Conservation (phyloP, 2,329 filamentous ascomycete genomes). For the Graphilbum sp. region DNA sequence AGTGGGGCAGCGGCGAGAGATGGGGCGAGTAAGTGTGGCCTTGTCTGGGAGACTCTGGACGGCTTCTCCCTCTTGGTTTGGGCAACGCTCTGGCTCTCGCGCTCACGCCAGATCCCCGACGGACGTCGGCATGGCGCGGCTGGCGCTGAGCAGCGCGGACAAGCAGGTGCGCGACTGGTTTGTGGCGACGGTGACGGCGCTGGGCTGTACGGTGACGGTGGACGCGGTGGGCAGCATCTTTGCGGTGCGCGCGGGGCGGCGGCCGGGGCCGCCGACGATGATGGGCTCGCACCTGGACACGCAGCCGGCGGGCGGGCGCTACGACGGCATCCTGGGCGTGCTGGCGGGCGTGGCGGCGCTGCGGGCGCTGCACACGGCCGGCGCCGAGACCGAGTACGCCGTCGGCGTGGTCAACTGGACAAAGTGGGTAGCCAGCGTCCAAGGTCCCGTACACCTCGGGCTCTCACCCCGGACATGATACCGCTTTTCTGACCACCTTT, state of each 20-base stretch:
- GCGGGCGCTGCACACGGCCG: constrained; percentile 47
- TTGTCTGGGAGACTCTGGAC: not conserved
- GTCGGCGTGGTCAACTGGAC: constrained; percentile 69
- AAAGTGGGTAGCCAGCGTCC: too few relatives aligned
- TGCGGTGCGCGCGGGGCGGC: constrained; percentile 52
- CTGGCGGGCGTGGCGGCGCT: constrained; percentile 58
- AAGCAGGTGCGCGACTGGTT: constrained; percentile 64
- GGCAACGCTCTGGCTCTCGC: too few relatives aligned
- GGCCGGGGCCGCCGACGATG: constrained; percentile 32
- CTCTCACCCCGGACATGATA: too few relatives aligned
- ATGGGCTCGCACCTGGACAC: constrained; percentile 56
- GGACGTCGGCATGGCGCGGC: constrained; percentile 62
- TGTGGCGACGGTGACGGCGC: constrained; percentile 37
- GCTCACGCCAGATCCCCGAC: constrained; percentile 4
- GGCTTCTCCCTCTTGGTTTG: not conserved
- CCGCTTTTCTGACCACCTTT: not conserved
- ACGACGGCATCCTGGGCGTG: constrained; percentile 66
- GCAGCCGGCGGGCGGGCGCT: constrained; percentile 47
- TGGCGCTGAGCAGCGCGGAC: constrained; percentile 56
- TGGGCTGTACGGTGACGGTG: constrained; percentile 51
- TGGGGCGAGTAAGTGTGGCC: not conserved
- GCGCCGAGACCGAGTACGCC: constrained; percentile 50
- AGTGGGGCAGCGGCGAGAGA: not conserved
- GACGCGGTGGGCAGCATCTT: constrained; percentile 75
- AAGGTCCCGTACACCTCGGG: too few relatives aligned